phyloP scores from a whole-genome alignment of 1,139 yeast genomes.

The Debaryomycetaceae sp. region DNA sequence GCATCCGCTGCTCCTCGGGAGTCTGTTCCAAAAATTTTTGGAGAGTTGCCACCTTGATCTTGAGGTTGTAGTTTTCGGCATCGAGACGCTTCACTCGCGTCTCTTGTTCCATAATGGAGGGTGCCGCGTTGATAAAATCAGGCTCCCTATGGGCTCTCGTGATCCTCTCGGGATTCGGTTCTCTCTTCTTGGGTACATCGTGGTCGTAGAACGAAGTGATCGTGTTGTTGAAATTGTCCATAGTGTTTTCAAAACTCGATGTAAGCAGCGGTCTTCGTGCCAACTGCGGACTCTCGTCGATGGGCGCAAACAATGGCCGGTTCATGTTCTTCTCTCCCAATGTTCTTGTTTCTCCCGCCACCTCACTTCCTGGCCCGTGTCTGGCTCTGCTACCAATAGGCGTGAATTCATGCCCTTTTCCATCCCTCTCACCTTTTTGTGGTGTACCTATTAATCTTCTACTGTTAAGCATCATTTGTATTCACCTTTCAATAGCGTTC shows the following conservation, averaged over 20 bases:
- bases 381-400: slow-evolving; percentile 32
- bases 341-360: background rate
- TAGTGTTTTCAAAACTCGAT: slow-evolving; percentile 33
- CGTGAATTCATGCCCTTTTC: slow-evolving; percentile 32
- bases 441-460: slow-evolving; percentile 29
- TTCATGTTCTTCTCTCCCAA: background rate
- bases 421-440: slow-evolving; percentile 5
- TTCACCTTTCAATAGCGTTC: background rate
- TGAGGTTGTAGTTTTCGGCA: slow-evolving; percentile 61
- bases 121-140: slow-evolving; percentile 23
- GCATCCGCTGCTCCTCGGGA: slow-evolving; percentile 39
- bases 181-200: background rate
- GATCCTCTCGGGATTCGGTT: background rate
- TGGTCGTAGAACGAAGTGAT: slow-evolving; percentile 4
- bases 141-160: slow-evolving; percentile 2
- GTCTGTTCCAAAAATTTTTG: slow-evolving; percentile 45
- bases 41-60: slow-evolving; percentile 54
- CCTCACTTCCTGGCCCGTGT: background rate
- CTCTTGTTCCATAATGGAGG: slow-evolving; percentile 52
- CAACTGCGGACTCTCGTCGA: slow-evolving; percentile 6
- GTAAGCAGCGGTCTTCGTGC: slow-evolving; percentile 13
- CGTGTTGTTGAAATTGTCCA: slow-evolving; percentile 20
- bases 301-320: slow-evolving; percentile 8
- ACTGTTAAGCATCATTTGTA: slow-evolving; percentile 11
- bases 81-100: slow-evolving; percentile 47